Evolutionary conservation across 106 monocot species (phyloP).

Genomic region (Dactylorhiza incarnata): DNA sequence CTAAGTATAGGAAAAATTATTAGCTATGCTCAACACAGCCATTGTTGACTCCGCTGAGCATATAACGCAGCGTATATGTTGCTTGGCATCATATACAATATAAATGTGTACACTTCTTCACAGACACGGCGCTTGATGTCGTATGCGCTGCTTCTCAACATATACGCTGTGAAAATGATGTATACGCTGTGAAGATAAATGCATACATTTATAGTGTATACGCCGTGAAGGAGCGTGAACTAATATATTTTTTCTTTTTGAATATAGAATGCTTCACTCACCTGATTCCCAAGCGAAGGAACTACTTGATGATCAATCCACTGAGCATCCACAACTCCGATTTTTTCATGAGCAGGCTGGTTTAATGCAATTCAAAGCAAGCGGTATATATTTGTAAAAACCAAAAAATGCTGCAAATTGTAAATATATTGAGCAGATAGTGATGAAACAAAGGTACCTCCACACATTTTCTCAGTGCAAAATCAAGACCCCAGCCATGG

Average conservation of each 20-base stretch:
- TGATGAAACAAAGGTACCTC: slow-evolving; percentile 24
- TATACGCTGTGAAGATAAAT: not conserved
- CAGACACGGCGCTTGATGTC: too few relatives aligned
- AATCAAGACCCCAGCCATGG: slow-evolving; percentile 73
- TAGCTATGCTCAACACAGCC: too few relatives aligned
- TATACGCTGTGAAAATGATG: too few relatives aligned
- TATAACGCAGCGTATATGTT: too few relatives aligned
- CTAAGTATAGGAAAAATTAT: too few relatives aligned
- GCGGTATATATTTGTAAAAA: not conserved
- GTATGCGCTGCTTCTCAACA: too few relatives aligned
- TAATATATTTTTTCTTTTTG: too few relatives aligned
- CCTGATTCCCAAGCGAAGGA: slow-evolving; percentile 68
- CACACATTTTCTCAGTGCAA: slow-evolving; percentile 48
- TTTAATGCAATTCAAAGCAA: not conserved
- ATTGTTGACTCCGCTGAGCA: too few relatives aligned
- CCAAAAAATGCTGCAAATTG: not conserved
- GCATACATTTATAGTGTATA: not conserved
- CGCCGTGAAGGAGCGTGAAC: not conserved
- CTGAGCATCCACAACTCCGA: slow-evolving; percentile 67
- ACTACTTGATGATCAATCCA: slow-evolving; percentile 62
- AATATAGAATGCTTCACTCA: slow-evolving; percentile 3
- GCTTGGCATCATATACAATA: too few relatives aligned
- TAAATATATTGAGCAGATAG: not conserved
- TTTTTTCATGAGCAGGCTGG: slow-evolving; percentile 65
- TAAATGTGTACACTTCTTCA: too few relatives aligned